These are phyloP conservation scores for Sordariomycetes sp. DNA, from an alignment of 2,329 filamentous ascomycete genomes.

Conservation along the genomic window DNA sequence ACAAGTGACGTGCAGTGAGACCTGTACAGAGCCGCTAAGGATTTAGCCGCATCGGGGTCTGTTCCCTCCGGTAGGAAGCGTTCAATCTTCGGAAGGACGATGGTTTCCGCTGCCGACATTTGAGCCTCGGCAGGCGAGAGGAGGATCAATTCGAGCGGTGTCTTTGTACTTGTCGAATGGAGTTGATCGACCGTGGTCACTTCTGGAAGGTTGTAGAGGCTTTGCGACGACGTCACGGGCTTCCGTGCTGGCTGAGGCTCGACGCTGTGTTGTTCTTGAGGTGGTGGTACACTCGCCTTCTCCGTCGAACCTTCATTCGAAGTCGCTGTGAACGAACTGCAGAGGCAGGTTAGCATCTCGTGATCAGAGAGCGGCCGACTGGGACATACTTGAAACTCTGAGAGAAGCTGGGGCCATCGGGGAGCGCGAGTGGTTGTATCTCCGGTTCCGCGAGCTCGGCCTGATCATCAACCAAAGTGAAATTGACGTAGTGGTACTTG, in stretches of 20 bases:
- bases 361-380: neutral
- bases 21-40: conserved; percentile 77
- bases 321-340: neutral
- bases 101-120: conserved; percentile 48
- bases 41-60: conserved; percentile 77
- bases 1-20: conserved; percentile 93
- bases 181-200: conserved; percentile 47
- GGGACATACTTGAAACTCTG: conserved; percentile 38
- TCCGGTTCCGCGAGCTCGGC: conserved; percentile 33
- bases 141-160: conserved; percentile 49
- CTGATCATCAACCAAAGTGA: conserved; percentile 47
- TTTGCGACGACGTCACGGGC: neutral
- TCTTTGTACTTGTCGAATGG: conserved; percentile 46
- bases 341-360: neutral
- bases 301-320: neutral
- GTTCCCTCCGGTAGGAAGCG: conserved; percentile 71
- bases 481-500: conserved; percentile 89
- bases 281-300: neutral
- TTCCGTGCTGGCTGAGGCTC: neutral
- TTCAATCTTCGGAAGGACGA: conserved; percentile 78
- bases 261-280: neutral
- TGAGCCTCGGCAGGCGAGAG: conserved; percentile 41
- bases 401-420: conserved; percentile 34
- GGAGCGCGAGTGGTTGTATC: conserved; percentile 34
- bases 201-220: conserved; percentile 47